These are phyloP conservation scores for Stachybotrys chartarum DNA, from an alignment of 2,329 filamentous ascomycete genomes.

Conservation along the genomic window DNA sequence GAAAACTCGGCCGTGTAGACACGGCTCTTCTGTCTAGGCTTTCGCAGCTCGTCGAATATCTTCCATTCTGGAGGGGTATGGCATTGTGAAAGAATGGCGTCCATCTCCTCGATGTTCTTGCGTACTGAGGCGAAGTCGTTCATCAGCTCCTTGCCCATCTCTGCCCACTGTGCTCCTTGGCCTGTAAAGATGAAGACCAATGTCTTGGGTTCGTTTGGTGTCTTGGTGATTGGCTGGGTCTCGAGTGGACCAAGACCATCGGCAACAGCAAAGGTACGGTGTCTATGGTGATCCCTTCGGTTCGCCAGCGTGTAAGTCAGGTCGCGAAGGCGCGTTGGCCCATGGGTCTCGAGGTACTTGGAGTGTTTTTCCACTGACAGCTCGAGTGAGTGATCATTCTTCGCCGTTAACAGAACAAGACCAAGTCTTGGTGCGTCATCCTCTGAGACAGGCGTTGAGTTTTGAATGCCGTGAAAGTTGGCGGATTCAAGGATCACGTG, in stretches of 20 bases:
- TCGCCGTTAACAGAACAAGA: constrained; percentile 2
- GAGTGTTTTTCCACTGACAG: constrained; percentile 7
- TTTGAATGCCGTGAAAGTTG: not conserved
- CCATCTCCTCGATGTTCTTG: constrained; percentile 12
- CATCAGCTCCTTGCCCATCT: constrained; percentile 21
- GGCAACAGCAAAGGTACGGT: not conserved
- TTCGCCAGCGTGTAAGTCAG: constrained; percentile 8
- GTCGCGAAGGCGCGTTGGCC: constrained; percentile 4
- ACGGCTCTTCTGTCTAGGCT: not conserved
- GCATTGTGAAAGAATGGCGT: not conserved
- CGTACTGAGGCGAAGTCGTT: constrained; percentile 18
- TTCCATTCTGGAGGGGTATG: constrained; percentile 1
- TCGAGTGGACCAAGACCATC: constrained; percentile 2
- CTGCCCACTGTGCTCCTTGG: constrained; percentile 21
- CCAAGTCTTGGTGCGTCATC: not conserved
- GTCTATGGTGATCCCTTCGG: not conserved
- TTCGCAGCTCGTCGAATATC: not conserved
- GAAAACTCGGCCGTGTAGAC: constrained; percentile 14
- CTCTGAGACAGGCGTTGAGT: not conserved
- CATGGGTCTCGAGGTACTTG: constrained; percentile 10
- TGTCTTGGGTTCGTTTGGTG: not conserved
- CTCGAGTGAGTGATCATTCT: constrained; percentile 1
- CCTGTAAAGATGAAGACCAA: constrained; percentile 19
- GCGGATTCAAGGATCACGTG: constrained; percentile 14
- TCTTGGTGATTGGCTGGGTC: constrained; percentile 4